Base-by-base conservation (phyloP, 306 rosid genomes). In the Heteromeles arbutifolia region DNA sequence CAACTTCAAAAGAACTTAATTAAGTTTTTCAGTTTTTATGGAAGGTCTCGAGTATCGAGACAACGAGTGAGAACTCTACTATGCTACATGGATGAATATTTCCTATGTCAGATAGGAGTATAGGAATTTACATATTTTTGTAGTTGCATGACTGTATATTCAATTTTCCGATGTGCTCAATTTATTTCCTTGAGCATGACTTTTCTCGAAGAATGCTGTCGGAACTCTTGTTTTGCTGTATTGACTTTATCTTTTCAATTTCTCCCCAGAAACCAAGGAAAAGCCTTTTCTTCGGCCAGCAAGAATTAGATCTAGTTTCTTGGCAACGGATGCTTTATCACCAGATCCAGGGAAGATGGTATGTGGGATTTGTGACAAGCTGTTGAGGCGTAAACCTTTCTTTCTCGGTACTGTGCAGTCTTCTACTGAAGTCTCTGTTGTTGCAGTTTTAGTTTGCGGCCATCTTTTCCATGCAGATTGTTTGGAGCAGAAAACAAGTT, bases 381-480 rank as follows among this genome's bases (percentile, higher is more conserved):
- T 83, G 61, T 80, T 96, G 72, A 89, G 78, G 70, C 82, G 87
- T 25, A 91, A 85, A 80, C 83, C 83, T 57, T 81, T 80, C 59
- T 80, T 81, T 69, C 84, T 86, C 12, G 93, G 88, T 2, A 78
- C 63, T 80, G 78, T 89, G 1, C 28, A 83, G 25, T 78, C 93
- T 68, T 82, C 88, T 22, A 64, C 73, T 6, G 96, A 92, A 70
- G 92, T 84, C 37, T 86, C 91, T 12, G 88, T 82, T 21, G 98
- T 88, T 78, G 97, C 97, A 24, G 92, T 92, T 62, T 82, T 96
- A 78, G 92, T 82, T 29, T 96, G 99, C 10, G 98, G 98, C 68
- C 99, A 96, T 74, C 84, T 83, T 78, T 96, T 84, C 81, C 99
- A 96, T 70, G 90, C 92, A 1, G 97, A 89, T 25, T 96, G 99